A percentile compares a stretch with the other conserved stretches of the same genome.
Evolutionary conservation across 306 rosid genomes (phyloP).

Genomic region (Lagenaria siceraria): DNA sequence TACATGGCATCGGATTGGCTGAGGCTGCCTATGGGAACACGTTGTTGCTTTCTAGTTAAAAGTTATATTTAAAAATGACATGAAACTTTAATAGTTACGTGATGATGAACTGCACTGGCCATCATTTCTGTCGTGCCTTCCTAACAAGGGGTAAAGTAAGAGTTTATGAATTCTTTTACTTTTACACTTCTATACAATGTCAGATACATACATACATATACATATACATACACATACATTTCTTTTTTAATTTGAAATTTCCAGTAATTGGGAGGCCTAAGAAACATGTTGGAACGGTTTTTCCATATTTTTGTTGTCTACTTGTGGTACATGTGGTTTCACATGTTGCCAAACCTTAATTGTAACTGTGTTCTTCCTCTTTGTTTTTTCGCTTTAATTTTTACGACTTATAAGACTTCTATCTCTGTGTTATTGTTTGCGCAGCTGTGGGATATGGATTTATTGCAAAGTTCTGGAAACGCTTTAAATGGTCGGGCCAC

Average conservation of each 20-base stretch:
- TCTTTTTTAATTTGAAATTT: neutral
- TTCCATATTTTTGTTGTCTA: neutral
- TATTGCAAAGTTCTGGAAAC: neutral
- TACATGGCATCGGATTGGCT: neutral
- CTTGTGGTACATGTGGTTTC: neutral
- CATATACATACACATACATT: no score
- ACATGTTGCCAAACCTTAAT: neutral
- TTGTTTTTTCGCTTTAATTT: neutral
- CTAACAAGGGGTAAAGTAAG: neutral
- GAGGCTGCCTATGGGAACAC: neutral
- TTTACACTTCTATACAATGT: neutral
- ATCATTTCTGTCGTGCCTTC: neutral
- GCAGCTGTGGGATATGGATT: constrained; percentile 8
- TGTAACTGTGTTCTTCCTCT: neutral
- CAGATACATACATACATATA: no score
- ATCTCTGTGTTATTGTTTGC: neutral
- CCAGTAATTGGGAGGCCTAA: neutral
- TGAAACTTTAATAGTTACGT: no score
- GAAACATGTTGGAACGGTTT: neutral
- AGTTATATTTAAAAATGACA: neutral
- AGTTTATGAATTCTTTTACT: neutral
- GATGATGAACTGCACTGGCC: neutral
- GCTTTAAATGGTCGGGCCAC: neutral
- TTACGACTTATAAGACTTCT: neutral
- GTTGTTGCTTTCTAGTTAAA: neutral